Base-by-base conservation (phyloP, 1,284 basidiomycete species). In the Pseudozyma sp. region DNA sequence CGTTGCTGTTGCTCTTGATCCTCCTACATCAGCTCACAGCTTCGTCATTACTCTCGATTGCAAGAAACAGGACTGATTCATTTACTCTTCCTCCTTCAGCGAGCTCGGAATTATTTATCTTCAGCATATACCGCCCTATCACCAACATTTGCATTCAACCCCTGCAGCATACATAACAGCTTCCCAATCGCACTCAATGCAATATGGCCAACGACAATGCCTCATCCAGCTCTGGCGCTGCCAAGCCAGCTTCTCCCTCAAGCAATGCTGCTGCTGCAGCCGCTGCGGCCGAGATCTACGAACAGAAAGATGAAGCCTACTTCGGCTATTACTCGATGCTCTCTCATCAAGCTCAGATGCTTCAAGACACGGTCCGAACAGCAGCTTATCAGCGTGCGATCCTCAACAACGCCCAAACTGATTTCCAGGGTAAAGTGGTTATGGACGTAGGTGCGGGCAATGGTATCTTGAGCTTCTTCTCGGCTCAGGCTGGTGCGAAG, bases 401-500 rank as follows among this genome's bases (percentile, higher is more conserved):
- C 59, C 52, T 82, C 25, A 58, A 67, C 63, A 76, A 83, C 45
- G 63, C 65, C 1, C 25, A 35, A 6, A 18, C 13, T 25, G 74
- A 67, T 60, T 83, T 83, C 53, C 40, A 63, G 25, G 70, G 74
- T 65, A 77, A 81, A 45, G 45, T 70, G 3, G 76, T 78, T 31
- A 81, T 81, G 77, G 87, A 88, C 58, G 85, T 88, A 19, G 87
- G 87, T 36, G 87, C 87, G 1, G 87, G 87, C 12, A 87, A 86
- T n/a, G 87, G 87, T 6, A 87, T 88, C 56, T 76, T 88, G 54
- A 87, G 86, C 14, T 87, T 85, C 80, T 87, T 88, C 76, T 83
- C 87, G 13, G 86, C 86, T 12, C 80, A 88, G 78, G 87, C 87
- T 2, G 87, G 87, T 12, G 87, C 87, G 0, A 80, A 79, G 48